Evolutionary conservation across 1,139 yeast genomes (phyloP), one percentile per base, ranked within the genome.

Genomic region (Candida tetrigidarum): DNA sequence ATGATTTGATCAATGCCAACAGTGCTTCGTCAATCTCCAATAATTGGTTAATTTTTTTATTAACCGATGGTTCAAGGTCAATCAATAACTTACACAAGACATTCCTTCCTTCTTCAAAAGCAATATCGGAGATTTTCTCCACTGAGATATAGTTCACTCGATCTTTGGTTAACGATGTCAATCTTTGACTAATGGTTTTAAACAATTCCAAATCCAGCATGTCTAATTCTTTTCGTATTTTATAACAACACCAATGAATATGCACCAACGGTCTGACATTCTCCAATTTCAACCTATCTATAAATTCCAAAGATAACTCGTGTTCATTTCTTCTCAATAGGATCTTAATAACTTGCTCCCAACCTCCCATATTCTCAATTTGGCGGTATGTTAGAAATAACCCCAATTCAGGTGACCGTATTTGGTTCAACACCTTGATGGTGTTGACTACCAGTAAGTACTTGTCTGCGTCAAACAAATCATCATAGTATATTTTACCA

Each of bases 31-130:
- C 89, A 73, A 88, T 83, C 25, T 79, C 81, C 32, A 91, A 62
- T 36, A 89, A 72, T 46, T 86, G 72, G 11, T 82, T 78, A 0
- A 91, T 78, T 51, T 86, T 87, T 45, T 78, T 76, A 2, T 73
- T 71, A 0, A 86, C 77, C 4, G 84, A 72, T 0, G 88, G 85
- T 58, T 93, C 98, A 47, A 83, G 66, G 43, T 83, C 78, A 3
- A 88, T 74, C 22, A 92, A 63, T 39, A 78, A 67, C 46, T 84
- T 80, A 27, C 97, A 86, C 22, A 93, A 66, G 22, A 74, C 73
- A 4, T 77, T 63, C 28, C 98, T 72, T 2, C 99, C 99, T 62
- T 93, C 97, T 52, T 86, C 85, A 56, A 78, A 83, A 1, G 98
- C 96, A 20, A 80, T 74, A 14, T 76, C 73, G 0, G 95, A 83